Base-by-base conservation (phyloP, 169 alveolate genomes). In the Eimeria tenella region DNA sequence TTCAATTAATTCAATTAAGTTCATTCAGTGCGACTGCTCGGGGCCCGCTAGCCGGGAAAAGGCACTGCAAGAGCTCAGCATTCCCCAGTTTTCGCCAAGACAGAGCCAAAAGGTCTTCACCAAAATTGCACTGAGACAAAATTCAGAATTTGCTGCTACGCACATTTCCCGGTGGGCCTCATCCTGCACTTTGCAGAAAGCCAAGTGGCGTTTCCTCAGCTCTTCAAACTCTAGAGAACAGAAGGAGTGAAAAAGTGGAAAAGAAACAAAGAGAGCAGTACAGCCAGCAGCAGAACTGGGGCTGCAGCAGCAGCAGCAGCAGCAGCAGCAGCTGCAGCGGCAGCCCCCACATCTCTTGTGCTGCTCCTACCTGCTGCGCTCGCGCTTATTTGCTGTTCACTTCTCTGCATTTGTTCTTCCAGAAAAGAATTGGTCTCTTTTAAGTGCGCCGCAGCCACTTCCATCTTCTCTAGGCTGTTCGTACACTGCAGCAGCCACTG, bases 221-320 rank as follows among this genome's bases (percentile, higher is more conserved):
- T 60, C 90, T 25, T 83, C 90, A 60, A 83, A 60, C 17, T 74
- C 90, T 83, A 77, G n/a, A n/a, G n/a, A n/a, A n/a, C n/a, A n/a
- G n/a, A n/a, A n/a, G n/a, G n/a, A n/a, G n/a, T n/a, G n/a, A n/a
- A n/a, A n/a, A 15, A 60, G 50, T 11, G 42, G 3, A 83, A 19
- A 53, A 4, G 58, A 5, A 50, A 83, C 10, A 10, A 5, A 6
- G 9, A 13, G 49, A 11, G 9, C 23, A 25, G 58, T 25, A 56
- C 77, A 4, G 25, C 25, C 17, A 19, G 42, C n/a, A n/a, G 23
- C 73, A 56, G 31, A 79, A 21, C 10, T 79, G 60, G 88, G 49
- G 88, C 53, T 53, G 88, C 73, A n/a, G n/a, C n/a, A n/a, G n/a
- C n/a, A n/a, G n/a, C n/a, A n/a, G n/a, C n/a, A n/a, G n/a, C n/a